A percentile compares a stretch with the other conserved stretches of the same genome.
phyloP scores from a whole-genome alignment of 1,284 basidiomycete genomes.

The Sanghuangporus weigelae region DNA sequence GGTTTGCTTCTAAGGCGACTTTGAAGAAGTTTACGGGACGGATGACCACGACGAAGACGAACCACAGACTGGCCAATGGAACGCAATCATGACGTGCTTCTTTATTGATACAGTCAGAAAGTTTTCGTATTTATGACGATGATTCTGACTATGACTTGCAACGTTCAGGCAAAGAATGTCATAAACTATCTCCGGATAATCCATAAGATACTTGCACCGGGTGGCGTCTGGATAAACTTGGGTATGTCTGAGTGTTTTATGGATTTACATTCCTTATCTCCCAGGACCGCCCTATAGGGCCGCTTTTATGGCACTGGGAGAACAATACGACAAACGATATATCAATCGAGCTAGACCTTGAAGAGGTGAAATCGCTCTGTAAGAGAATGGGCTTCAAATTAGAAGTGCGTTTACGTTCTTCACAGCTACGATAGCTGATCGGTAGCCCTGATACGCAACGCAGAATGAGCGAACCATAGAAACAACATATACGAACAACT shows the following conservation, averaged over 20 bases:
- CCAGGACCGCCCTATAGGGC: conserved; percentile 57
- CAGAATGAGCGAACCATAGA: conserved; percentile 79
- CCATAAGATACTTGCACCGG: conserved; percentile 71
- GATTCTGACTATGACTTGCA: background rate
- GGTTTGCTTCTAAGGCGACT: conserved; percentile 57
- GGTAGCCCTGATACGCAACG: background rate
- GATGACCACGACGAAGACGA: conserved; percentile 45
- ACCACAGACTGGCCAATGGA: conserved; percentile 75
- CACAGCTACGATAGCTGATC: background rate
- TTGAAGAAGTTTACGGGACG: conserved; percentile 85
- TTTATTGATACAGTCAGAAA: conserved; percentile 88
- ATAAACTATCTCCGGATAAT: conserved; percentile 87
- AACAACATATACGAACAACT: conserved; percentile 86
- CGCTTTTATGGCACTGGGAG: conserved; percentile 95
- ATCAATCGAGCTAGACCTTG: conserved; percentile 84
- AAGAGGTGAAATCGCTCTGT: conserved; percentile 80
- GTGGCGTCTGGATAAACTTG: conserved; percentile 89
- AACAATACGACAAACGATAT: conserved; percentile 77
- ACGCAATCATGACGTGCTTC: conserved; percentile 92
- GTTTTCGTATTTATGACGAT: conserved; percentile 3
- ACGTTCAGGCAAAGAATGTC: conserved; percentile 79
- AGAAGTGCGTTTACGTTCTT: conserved; percentile 44
- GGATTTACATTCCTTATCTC: background rate
- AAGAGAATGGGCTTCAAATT: conserved; percentile 80
- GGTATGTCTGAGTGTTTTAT: conserved; percentile 35